Base-by-base conservation (phyloP, 129 eudicot genomes). In the Pulicaria dysenterica region DNA sequence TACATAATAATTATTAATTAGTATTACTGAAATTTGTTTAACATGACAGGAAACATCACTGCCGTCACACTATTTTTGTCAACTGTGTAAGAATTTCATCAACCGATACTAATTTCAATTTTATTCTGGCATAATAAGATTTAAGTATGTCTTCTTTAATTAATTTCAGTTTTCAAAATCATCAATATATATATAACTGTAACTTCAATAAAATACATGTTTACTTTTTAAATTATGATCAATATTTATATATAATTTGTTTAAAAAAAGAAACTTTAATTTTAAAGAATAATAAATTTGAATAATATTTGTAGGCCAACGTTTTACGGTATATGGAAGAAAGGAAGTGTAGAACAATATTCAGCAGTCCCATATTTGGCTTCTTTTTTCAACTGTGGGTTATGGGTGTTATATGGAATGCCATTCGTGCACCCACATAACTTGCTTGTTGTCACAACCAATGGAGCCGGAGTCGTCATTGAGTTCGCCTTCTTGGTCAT, bases 391-490 rank as follows among this genome's bases (percentile, higher is more conserved):
- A 93, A 93, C 37, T 90, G 92, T 63, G 89, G 86, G 12, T 77
- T 93, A 37, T 93, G 98, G 98, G 79, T 86, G 6, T 70, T 90
- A 37, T 93, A 93, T 55, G 98, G 96, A 0, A 83, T 93, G 74
- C 98, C 98, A 0, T 53, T 87, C 63, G 94, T 93, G 42, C 95
- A 87, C 77, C 98, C 98, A 0, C 40, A 90, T 34, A 86, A 85
- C 79, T 31, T 78, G 43, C 86, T 90, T 8, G 95, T 93, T 4
- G 65, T 88, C 24, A 90, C 96, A 16, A 93, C 92, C 7, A 85
- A 90, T 56, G 93, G 92, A 6, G 44, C 84, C 0, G 98, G 98
- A 2, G 57, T 86, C 3, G 77, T 43, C 0, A 93, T 93, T 6
- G 98, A 93, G 83, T 39, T 81, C 0, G 68, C 73, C 12, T 87